Base-by-base conservation (phyloP, 1,284 basidiomycete species). In the Apiotrichum domesticum region DNA sequence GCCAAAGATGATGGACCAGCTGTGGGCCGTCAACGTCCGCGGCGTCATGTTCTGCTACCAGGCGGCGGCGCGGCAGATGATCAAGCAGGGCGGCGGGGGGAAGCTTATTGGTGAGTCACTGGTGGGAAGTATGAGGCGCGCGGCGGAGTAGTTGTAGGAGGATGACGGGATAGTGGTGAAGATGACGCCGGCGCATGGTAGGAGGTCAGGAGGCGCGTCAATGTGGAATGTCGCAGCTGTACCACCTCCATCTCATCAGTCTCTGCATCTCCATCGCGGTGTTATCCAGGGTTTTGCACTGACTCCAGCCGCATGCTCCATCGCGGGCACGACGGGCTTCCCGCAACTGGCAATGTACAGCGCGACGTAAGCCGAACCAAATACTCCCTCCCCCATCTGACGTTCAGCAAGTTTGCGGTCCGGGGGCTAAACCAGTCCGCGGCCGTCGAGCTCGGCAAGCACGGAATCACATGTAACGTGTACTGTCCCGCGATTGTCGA, bases 391-490 rank as follows among this genome's bases (percentile, higher is more conserved):
- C 29, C 29, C 29, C 29, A 29, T 29, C 41, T 11, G 33, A 51
- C 41, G 29, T 8, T 8, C 70, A 76, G 76, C 35, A 80, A 80
- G 65, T 79, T 79, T 59, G 79, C 77, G 2, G 75, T 78, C 13
- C 64, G 77, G n/a, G 73, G 75, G 3, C 67, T 79, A 50, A 78
- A 77, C 37, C 70, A 77, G 54, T 47, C 47, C 21, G 52, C 57
- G 73, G 80, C 79, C 0, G 39, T 66, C n/a, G 80, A 82, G 56
- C 63, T 80, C n/a, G 78, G 75, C 4, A 64, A 67, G 40, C 54
- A 81, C 54, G 70, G 73, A 1, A 80, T 83, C 51, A 82, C 80
- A 0, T 81, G 80, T 3, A 83, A 82, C 54, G 77, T 80, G 2
- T 83, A 83, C 56, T 80, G 81, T 3, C 81, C 82, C 2, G 80